Base-by-base conservation (phyloP, 2,329 filamentous ascomycete species). In the Alternaria sp. region DNA sequence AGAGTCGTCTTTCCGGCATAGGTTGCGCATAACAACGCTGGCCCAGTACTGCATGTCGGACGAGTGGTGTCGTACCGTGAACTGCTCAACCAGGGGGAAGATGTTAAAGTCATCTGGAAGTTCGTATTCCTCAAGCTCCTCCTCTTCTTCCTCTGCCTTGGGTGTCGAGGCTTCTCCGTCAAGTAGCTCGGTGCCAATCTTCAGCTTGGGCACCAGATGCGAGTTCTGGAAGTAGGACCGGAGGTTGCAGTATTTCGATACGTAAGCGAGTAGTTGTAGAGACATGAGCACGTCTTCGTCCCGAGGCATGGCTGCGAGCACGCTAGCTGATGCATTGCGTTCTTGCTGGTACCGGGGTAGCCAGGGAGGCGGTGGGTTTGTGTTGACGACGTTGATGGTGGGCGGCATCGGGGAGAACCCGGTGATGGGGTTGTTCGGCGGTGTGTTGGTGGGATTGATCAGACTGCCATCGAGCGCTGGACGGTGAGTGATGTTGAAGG, bases 31-130 rank as follows among this genome's bases (percentile, higher is more conserved):
- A 49, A 99, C 96, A 15, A 99, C 96, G 66, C 95, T 96, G 17
- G 96, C 96, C 96, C 96, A 99, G 83, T 99, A 99, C 80, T 97
- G 95, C 96, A 99, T 99, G 78, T 97, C 94, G 63, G 93, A 92
- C 68, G 92, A 93, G 81, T 97, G 93, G 77, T 97, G 93, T 68
- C 96, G 90, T 28, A 97, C 93, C 5, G 96, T 99, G 79, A 98
- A 99, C 80, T 97, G 98, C 81, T 99, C 96, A 51, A 99, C 96
- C 36, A 99, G 85, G 3, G 96, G 96, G 82, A 99, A 99, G 69
- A 99, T 97, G 81, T 99, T 99, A 82, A 97, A 95, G 79, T 98
- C 93, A 76, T 98, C 95, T 13, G 94, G 92, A 8, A 97, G 86
- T 25, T 96, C 83, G 77, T 97, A 98, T 79, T 99, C 95, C 74